These are phyloP conservation scores for Fraxinus cuspidata DNA, from an alignment of 257 asterid genomes.

Conservation along the genomic window DNA sequence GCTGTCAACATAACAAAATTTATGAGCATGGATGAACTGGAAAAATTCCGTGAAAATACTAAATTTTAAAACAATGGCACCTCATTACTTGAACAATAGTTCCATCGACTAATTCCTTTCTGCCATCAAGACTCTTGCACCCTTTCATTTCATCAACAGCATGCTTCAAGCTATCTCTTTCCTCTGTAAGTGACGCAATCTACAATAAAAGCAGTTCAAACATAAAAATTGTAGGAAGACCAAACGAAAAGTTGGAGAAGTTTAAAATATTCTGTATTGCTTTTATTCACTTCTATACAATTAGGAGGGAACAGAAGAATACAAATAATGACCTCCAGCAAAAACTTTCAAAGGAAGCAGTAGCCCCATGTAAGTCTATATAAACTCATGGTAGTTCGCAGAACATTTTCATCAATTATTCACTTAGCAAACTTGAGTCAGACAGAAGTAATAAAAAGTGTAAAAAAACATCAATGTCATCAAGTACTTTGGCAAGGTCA, in stretches of 20 bases:
- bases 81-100: conserved; percentile 53
- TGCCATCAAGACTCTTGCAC: conserved; percentile 52
- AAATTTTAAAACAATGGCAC: conserved; percentile 13
- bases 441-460: background rate
- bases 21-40: conserved; percentile 20
- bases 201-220: conserved; percentile 41
- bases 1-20: conserved; percentile 49
- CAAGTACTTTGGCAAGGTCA: conserved; percentile 10
- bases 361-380: conserved; percentile 10
- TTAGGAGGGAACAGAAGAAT: conserved; percentile 16
- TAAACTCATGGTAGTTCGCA: background rate
- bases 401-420: conserved; percentile 4
- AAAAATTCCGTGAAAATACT: conserved; percentile 15
- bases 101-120: conserved; percentile 52
- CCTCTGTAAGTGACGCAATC: conserved; percentile 71
- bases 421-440: conserved; percentile 12
- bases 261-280: conserved; percentile 1
- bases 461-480: conserved; percentile 12
- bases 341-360: background rate
- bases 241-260: conserved; percentile 16
- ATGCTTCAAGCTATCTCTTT: conserved; percentile 61
- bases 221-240: conserved; percentile 21
- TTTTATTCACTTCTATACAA: conserved; percentile 8
- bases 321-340: conserved; percentile 9
- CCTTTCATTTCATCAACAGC: conserved; percentile 53